phyloP scores from a whole-genome alignment of 2,329 filamentous ascomycete species.

The Apiospora aurea region DNA sequence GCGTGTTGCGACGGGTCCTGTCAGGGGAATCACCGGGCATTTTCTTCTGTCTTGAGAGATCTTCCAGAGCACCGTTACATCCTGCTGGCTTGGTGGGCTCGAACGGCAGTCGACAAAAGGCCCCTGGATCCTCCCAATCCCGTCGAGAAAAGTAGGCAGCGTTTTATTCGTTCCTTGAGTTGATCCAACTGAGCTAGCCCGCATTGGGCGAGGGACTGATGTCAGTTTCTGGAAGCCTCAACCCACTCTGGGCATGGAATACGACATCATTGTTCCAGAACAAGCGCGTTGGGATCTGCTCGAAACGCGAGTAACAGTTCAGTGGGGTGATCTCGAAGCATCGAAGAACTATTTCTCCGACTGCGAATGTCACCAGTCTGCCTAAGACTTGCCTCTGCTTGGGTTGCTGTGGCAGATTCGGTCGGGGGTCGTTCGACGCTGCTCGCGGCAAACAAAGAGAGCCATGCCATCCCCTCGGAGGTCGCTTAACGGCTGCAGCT shows the following conservation, averaged over 20 bases:
- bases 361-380: slow-evolving; percentile 10
- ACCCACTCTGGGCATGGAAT: not conserved
- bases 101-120: slow-evolving; percentile 28
- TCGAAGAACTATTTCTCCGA: slow-evolving; percentile 16
- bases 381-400: not conserved
- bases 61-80: slow-evolving; percentile 28
- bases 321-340: slow-evolving; percentile 23
- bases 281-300: slow-evolving; percentile 18
- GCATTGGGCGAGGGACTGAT: slow-evolving; percentile 18
- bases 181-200: slow-evolving; percentile 22
- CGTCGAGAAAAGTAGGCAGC: slow-evolving; percentile 21
- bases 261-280: slow-evolving; percentile 24
- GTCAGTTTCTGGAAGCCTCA: slow-evolving; percentile 16
- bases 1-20: slow-evolving; percentile 29
- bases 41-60: slow-evolving; percentile 28
- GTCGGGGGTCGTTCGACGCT: not conserved
- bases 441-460: not conserved
- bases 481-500: slow-evolving; percentile 16
- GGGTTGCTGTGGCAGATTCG: not conserved
- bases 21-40: slow-evolving; percentile 30
- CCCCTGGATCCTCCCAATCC: slow-evolving; percentile 26
- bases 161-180: not conserved
- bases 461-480: not conserved
- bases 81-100: slow-evolving; percentile 23
- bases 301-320: slow-evolving; percentile 25